Conservation (phyloP, 2,329 filamentous ascomycete genomes). For the Microdochium paspali region DNA sequence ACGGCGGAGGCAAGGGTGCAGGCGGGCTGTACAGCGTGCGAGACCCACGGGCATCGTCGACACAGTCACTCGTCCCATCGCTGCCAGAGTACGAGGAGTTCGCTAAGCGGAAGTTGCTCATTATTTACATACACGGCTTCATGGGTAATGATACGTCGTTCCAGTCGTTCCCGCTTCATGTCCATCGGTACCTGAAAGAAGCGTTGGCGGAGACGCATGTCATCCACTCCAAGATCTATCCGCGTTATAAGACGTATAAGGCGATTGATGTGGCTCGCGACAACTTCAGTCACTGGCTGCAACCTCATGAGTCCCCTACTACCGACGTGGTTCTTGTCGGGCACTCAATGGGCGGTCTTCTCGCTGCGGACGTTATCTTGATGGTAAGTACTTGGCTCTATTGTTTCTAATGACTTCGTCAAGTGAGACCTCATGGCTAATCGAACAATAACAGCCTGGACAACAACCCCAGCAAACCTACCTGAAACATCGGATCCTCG, state of each 20-base stretch:
- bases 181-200: slow-evolving; percentile 64
- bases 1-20: neutral
- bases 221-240: slow-evolving; percentile 81
- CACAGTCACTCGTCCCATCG: slow-evolving; percentile 25
- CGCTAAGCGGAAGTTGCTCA: slow-evolving; percentile 49
- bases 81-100: slow-evolving; percentile 14
- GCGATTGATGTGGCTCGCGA: slow-evolving; percentile 66
- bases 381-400: slow-evolving; percentile 39
- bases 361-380: slow-evolving; percentile 71
- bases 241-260: slow-evolving; percentile 67
- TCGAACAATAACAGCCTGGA: neutral
- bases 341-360: slow-evolving; percentile 82
- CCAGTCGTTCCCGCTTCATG: slow-evolving; percentile 76
- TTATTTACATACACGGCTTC: slow-evolving; percentile 86
- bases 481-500: slow-evolving; percentile 68
- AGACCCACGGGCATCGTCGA: slow-evolving; percentile 40
- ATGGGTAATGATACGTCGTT: slow-evolving; percentile 85
- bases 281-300: slow-evolving; percentile 75
- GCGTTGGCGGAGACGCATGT: slow-evolving; percentile 63
- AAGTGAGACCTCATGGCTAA: neutral
- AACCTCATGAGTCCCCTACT: slow-evolving; percentile 61
- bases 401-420: no score
- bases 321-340: slow-evolving; percentile 79
- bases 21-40: slow-evolving; percentile 3
- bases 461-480: slow-evolving; percentile 17